phyloP scores from a whole-genome alignment of 305 asterid species.

The Fraxinus paxiana region DNA sequence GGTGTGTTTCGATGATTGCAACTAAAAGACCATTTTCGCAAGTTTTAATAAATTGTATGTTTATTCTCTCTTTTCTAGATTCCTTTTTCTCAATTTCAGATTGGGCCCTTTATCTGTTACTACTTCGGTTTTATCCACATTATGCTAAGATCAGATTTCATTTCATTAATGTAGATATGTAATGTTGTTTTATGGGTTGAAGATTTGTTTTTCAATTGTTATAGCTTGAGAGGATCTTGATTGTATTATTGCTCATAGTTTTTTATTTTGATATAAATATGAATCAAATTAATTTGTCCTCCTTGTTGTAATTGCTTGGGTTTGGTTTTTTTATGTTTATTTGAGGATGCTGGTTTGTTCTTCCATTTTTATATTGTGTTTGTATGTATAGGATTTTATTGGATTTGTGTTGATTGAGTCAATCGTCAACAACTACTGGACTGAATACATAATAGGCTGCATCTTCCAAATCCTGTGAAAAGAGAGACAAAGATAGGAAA shows the following conservation, averaged over 20 bases:
- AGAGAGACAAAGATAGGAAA: conserved; percentile 8
- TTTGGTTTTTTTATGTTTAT: neutral
- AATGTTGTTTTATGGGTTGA: neutral
- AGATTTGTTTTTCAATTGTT: neutral
- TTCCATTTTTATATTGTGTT: conserved; percentile 5
- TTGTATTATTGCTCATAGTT: neutral
- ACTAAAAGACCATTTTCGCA: neutral
- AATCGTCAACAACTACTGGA: conserved; percentile 22
- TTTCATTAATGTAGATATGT: conserved; percentile 3
- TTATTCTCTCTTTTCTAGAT: conserved; percentile 3
- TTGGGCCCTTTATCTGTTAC: neutral
- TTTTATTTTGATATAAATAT: neutral
- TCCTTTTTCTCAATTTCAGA: neutral
- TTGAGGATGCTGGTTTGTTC: neutral
- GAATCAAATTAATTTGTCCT: neutral
- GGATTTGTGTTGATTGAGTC: conserved; percentile 35
- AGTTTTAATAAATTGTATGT: conserved; percentile 1
- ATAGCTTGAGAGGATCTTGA: neutral
- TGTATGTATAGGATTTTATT: conserved; percentile 25
- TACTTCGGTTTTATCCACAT: neutral
- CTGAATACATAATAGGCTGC: conserved; percentile 27
- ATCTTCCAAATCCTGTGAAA: conserved; percentile 19
- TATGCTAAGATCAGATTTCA: conserved; percentile 1
- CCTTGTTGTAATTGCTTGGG: neutral
- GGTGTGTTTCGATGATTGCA: conserved; percentile 2